Evolutionary conservation across 2,329 filamentous ascomycete species (phyloP).

Genomic region (Alternaria dauci): DNA sequence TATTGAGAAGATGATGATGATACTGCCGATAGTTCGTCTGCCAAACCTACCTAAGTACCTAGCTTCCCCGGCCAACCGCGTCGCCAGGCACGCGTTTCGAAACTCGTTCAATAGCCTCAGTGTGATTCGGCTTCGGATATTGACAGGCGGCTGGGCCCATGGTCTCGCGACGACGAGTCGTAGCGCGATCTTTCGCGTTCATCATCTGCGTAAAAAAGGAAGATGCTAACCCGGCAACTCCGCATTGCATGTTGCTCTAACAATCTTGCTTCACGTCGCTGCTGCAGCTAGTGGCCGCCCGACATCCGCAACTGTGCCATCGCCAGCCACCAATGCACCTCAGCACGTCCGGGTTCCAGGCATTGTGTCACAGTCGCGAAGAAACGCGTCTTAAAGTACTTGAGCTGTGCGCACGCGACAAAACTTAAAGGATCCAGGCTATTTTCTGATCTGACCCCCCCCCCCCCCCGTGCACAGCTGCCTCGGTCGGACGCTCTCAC

Average conservation of each 20-base stretch:
- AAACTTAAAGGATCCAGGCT: slow-evolving; percentile 34
- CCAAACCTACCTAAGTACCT: neutral
- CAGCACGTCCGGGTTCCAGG: slow-evolving; percentile 28
- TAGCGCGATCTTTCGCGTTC: slow-evolving; percentile 40
- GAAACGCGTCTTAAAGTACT: slow-evolving; percentile 41
- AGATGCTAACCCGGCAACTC: slow-evolving; percentile 31
- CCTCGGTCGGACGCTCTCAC: slow-evolving; percentile 21
- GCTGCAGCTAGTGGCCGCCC: slow-evolving; percentile 44
- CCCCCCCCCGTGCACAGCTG: slow-evolving; percentile 34
- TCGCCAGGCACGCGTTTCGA: slow-evolving; percentile 28
- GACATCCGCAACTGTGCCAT: slow-evolving; percentile 35
- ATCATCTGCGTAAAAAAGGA: slow-evolving; percentile 34
- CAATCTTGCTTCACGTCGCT: slow-evolving; percentile 19
- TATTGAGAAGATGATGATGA: neutral
- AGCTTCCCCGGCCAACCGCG: slow-evolving; percentile 3
- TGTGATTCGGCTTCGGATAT: slow-evolving; percentile 36
- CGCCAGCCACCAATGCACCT: slow-evolving; percentile 34
- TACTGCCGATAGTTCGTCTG: neutral
- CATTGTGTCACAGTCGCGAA: slow-evolving; percentile 45
- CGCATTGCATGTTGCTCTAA: slow-evolving; percentile 24
- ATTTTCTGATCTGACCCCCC: slow-evolving; percentile 32
- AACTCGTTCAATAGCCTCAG: slow-evolving; percentile 18
- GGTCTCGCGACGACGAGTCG: slow-evolving; percentile 29
- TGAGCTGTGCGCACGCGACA: slow-evolving; percentile 42
- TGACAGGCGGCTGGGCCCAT: slow-evolving; percentile 37